These are phyloP conservation scores for Scedosporium minutisporum DNA, from an alignment of 2,329 filamentous ascomycete species.

Conservation along the genomic window DNA sequence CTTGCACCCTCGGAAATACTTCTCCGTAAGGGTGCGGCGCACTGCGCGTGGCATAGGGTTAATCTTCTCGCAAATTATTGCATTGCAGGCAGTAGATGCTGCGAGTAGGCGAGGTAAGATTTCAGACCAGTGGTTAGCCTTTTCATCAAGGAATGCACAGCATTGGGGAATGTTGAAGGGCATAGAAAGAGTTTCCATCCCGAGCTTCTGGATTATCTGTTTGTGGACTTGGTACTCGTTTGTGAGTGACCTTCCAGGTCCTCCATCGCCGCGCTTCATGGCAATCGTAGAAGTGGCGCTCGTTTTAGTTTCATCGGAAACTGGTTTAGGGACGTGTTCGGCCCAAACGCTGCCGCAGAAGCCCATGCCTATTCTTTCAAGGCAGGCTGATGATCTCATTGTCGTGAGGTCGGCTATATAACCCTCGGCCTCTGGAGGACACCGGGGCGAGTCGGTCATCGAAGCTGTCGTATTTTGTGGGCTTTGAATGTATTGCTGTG, in stretches of 20 bases:
- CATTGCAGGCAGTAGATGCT: not conserved
- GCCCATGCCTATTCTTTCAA: conserved; percentile 9
- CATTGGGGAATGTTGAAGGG: not conserved
- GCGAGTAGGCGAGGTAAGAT: not conserved
- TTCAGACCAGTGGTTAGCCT: not conserved
- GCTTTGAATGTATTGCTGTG: too few relatives aligned
- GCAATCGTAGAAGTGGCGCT: conserved; percentile 1
- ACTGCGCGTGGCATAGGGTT: not conserved
- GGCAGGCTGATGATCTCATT: not conserved
- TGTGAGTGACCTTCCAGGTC: conserved; percentile 8
- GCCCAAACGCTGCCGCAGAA: conserved; percentile 13
- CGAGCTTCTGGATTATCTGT: not conserved
- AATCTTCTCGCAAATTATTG: not conserved
- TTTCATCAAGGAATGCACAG: not conserved
- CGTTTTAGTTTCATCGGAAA: too few relatives aligned
- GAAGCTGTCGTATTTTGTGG: too few relatives aligned
- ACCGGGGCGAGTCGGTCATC: too few relatives aligned
- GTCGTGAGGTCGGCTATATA: too few relatives aligned
- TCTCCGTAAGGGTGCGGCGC: not conserved
- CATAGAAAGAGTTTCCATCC: not conserved
- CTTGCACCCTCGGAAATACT: not conserved
- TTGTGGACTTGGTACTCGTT: conserved; percentile 13
- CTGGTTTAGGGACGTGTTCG: not conserved
- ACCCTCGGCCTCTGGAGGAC: too few relatives aligned
- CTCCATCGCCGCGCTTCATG: conserved; percentile 13